A percentile compares a stretch with the other conserved stretches of the same genome.
phyloP scores from a whole-genome alignment of 208 protist genomes.

The Leishmania arabica region DNA sequence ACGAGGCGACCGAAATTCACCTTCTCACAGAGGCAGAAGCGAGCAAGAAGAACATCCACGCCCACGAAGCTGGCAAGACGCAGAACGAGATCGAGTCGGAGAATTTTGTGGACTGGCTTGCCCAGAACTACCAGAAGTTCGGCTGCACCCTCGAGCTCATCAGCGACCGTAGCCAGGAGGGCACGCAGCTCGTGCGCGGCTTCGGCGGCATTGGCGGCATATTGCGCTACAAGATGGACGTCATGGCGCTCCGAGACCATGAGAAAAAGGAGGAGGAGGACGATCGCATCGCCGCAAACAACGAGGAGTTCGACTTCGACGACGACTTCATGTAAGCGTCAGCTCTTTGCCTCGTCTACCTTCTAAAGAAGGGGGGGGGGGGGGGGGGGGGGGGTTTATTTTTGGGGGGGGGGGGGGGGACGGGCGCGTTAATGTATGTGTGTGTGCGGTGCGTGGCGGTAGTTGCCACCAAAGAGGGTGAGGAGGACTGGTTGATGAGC shows the following conservation, averaged over 20 bases:
- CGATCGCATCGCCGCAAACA: constrained; percentile 55
- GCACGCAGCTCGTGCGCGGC: constrained; percentile 97
- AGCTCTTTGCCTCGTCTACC: background rate
- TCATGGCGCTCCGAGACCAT: constrained; percentile 87
- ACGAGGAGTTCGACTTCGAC: constrained; percentile 91
- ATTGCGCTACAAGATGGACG: constrained; percentile 91
- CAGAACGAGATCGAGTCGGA: constrained; percentile 92
- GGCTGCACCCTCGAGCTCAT: constrained; percentile 96
- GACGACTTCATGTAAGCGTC: constrained; percentile 89
- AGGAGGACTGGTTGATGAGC: background rate
- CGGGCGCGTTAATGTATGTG: background rate
- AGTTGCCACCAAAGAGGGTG: background rate
- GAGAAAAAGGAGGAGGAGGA: constrained; percentile 82
- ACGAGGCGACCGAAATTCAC: constrained; percentile 62
- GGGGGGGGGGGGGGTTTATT: no score
- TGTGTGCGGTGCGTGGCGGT: background rate
- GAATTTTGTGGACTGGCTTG: constrained; percentile 98
- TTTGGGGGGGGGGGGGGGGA: no score
- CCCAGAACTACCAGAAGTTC: constrained; percentile 98
- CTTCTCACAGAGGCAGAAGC: constrained; percentile 80
- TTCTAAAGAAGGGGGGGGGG: background rate
- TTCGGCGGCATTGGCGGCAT: constrained; percentile 98
- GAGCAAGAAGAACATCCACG: constrained; percentile 78
- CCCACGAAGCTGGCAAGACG: constrained; percentile 80
- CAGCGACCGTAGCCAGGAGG: constrained; percentile 96